phyloP scores from a whole-genome alignment of 1,139 yeast species.

The Scheffersomyces parashehatae region DNA sequence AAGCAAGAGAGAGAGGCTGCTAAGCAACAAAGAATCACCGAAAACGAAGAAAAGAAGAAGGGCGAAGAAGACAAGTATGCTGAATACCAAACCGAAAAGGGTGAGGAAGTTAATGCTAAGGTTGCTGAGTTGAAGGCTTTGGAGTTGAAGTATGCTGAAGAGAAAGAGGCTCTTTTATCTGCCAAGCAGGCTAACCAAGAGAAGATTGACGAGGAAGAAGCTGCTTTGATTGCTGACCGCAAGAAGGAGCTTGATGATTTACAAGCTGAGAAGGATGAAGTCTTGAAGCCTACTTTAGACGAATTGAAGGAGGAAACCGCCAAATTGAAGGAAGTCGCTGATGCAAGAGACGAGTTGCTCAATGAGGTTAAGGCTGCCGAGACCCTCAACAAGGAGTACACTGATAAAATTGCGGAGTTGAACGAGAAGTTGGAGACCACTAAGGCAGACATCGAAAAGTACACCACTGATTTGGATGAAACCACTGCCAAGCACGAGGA shows the following conservation, averaged over 20 bases:
- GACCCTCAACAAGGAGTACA: constrained; percentile 34
- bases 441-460: constrained; percentile 37
- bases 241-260: constrained; percentile 44
- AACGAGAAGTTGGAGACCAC: constrained; percentile 39
- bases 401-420: constrained; percentile 34
- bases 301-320: constrained; percentile 40
- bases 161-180: constrained; percentile 38
- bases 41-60: constrained; percentile 41
- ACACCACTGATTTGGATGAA: constrained; percentile 32
- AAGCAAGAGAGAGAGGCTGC: constrained; percentile 40
- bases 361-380: constrained; percentile 37
- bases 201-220: constrained; percentile 44
- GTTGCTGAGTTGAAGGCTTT: constrained; percentile 36
- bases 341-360: constrained; percentile 37
- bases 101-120: constrained; percentile 38
- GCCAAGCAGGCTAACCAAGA: constrained; percentile 44
- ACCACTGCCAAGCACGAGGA: constrained; percentile 33
- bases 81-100: constrained; percentile 34
- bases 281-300: constrained; percentile 41
- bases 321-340: constrained; percentile 41
- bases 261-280: constrained; percentile 48
- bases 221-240: constrained; percentile 39
- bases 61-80: constrained; percentile 40
- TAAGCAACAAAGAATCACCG: constrained; percentile 36
- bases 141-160: constrained; percentile 34